These are phyloP conservation scores for Clohesyomyces aquaticus DNA, from an alignment of 495 filamentous ascomycete genomes.

Conservation along the genomic window DNA sequence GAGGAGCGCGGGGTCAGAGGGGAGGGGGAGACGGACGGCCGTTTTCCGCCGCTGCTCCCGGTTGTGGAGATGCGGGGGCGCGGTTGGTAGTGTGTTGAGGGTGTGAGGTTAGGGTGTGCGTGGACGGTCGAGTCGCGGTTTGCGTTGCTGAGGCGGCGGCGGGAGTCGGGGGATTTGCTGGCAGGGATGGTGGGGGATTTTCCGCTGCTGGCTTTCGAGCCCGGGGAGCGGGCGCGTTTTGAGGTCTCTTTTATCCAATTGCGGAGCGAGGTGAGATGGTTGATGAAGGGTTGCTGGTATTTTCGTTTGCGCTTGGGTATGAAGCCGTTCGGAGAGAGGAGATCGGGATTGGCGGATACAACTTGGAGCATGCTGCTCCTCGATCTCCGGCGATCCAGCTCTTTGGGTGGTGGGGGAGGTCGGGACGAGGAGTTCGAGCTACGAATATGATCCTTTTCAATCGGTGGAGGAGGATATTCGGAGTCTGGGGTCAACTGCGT, in stretches of 20 bases:
- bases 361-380: conserved; percentile 79
- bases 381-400: conserved; percentile 63
- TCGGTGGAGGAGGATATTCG: conserved; percentile 62
- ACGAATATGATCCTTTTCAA: conserved; percentile 77
- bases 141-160: conserved; percentile 30
- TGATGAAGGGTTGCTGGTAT: conserved; percentile 72
- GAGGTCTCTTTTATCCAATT: conserved; percentile 82
- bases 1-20: conserved; percentile 87
- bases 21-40: conserved; percentile 85
- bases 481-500: conserved; percentile 49
- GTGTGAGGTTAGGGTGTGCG: conserved; percentile 40
- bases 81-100: conserved; percentile 40
- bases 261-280: conserved; percentile 82
- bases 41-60: conserved; percentile 70
- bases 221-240: conserved; percentile 72
- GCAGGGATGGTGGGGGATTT: conserved; percentile 32
- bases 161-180: conserved; percentile 35
- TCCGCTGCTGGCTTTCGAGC: conserved; percentile 52
- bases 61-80: conserved; percentile 44
- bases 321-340: conserved; percentile 60
- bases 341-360: conserved; percentile 71
- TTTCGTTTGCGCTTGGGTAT: conserved; percentile 59
- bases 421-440: conserved; percentile 71
- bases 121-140: conserved; percentile 26
- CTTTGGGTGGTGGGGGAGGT: conserved; percentile 85